These are phyloP conservation scores for Chaetomium olivaceum DNA, from an alignment of 2,329 filamentous ascomycete genomes.

Conservation along the genomic window DNA sequence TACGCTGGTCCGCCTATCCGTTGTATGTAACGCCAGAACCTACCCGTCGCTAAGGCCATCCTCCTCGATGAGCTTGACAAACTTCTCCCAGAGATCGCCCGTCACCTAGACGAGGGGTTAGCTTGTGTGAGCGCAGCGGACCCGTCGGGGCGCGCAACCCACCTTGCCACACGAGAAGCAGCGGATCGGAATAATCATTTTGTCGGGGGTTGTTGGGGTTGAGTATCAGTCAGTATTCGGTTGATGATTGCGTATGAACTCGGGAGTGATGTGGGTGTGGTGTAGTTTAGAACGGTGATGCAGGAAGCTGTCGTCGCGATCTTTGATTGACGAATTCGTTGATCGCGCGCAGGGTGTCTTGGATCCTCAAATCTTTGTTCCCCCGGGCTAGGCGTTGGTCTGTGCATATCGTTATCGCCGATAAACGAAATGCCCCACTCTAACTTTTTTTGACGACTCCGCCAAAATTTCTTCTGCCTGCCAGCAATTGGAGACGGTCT, in stretches of 20 bases:
- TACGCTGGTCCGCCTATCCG: neutral
- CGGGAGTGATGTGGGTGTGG: neutral
- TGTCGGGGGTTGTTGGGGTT: conserved; percentile 38
- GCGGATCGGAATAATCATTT: conserved; percentile 97
- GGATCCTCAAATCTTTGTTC: conserved; percentile 30
- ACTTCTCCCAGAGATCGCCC: conserved; percentile 96
- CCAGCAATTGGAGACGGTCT: conserved; percentile 24
- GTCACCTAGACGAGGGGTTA: conserved; percentile 68
- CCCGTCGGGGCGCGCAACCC: conserved; percentile 34
- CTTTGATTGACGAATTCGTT: conserved; percentile 1
- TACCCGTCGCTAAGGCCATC: conserved; percentile 71
- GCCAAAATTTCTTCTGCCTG: conserved; percentile 35
- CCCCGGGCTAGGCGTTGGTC: conserved; percentile 14
- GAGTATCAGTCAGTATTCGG: neutral
- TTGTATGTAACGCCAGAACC: neutral
- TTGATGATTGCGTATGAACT: neutral
- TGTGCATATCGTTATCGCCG: conserved; percentile 34
- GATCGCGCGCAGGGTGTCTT: neutral
- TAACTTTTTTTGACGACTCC: conserved; percentile 33
- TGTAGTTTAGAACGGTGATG: neutral
- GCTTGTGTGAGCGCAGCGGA: conserved; percentile 28
- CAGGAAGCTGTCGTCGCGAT: neutral
- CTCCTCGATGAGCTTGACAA: conserved; percentile 85
- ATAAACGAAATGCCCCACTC: conserved; percentile 32
- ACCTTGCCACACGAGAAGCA: conserved; percentile 99